Percentiles rank a stretch among this genome's conserved stretches.
Conservation (phyloP, 352 stramenopile genomes). For the Thraustotheca clavata region DNA sequence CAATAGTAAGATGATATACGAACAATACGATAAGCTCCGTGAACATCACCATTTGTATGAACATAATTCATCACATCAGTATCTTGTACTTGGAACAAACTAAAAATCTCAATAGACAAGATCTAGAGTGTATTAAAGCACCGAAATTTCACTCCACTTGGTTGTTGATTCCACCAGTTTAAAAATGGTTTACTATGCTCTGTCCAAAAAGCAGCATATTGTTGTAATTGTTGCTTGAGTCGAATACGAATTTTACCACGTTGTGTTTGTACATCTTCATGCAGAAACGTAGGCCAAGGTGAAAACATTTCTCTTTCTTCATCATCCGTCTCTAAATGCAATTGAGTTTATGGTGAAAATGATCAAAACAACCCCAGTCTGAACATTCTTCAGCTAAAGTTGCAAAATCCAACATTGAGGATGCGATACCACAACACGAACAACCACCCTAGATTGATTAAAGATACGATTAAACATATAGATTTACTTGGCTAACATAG, state of each 20-base stretch:
- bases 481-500: conserved; percentile 78
- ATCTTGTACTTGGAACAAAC: conserved; percentile 80
- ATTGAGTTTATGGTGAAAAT: not conserved
- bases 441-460: conserved; percentile 57
- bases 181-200: conserved; percentile 55
- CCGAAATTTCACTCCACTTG: conserved; percentile 29
- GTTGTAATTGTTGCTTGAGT: conserved; percentile 68
- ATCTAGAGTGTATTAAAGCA: not conserved
- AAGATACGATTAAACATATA: not conserved
- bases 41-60: conserved; percentile 75
- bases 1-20: not conserved
- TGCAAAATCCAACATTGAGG: conserved; percentile 80
- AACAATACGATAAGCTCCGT: conserved; percentile 87
- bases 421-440: conserved; percentile 86
- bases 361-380: conserved; percentile 54
- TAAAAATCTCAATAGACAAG: conserved; percentile 22
- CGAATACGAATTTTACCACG: conserved; percentile 76
- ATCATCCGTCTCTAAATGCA: conserved; percentile 81
- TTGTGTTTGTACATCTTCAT: conserved; percentile 89
- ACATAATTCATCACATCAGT: conserved; percentile 82
- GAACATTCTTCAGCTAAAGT: conserved; percentile 83
- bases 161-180: conserved; percentile 48
- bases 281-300: conserved; percentile 80
- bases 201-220: conserved; percentile 53
- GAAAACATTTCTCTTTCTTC: conserved; percentile 84